Evolutionary conservation across 148 eudicot species (phyloP), one percentile per base, ranked within the genome.

Genomic region (Polygonum maritimum): DNA sequence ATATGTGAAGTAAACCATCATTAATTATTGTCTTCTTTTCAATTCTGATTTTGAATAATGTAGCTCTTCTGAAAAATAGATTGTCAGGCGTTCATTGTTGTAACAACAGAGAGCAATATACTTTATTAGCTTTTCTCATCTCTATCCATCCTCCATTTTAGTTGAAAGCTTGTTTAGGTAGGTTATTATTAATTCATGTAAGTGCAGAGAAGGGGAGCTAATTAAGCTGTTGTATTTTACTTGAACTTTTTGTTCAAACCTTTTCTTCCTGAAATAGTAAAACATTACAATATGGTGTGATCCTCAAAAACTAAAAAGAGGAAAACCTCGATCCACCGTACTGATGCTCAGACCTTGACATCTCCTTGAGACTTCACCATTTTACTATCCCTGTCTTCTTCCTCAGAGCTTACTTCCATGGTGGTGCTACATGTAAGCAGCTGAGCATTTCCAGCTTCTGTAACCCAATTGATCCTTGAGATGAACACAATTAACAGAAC

Each of bases 361-460:
- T 72, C 74, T 45, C 44, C 52, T 41, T 72, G 49, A 16, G 39
- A 5, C 52, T 72, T 72, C 6, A 21, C 2, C 13, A 21, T 54
- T 72, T 45, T 71, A 4, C 31, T 33, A 33, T 14, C 26, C 49
- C 7, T n/a, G 41, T 41, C 51, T 21, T 21, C 51, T 19, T 45
- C 75, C 33, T 44, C 54, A n/a, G 16, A 72, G 54, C 52, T 21
- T 16, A 45, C 54, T 45, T 45, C 75, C 51, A 72, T 45, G 38
- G 74, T 8, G 9, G 74, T 8, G n/a, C 7, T 58, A 26, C 48
- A 58, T 39, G 89, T 82, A 33, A 84, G 89, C 73, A 47, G 41
- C 69, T 85, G 91, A 51, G 98, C 96, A 74, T 90, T 93, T 2
- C 40, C 48, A 22, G 92, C 90, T 86, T 93, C 94, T 76, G 78